phyloP scores from a whole-genome alignment of 1,139 yeast species.

The Candida albicans region DNA sequence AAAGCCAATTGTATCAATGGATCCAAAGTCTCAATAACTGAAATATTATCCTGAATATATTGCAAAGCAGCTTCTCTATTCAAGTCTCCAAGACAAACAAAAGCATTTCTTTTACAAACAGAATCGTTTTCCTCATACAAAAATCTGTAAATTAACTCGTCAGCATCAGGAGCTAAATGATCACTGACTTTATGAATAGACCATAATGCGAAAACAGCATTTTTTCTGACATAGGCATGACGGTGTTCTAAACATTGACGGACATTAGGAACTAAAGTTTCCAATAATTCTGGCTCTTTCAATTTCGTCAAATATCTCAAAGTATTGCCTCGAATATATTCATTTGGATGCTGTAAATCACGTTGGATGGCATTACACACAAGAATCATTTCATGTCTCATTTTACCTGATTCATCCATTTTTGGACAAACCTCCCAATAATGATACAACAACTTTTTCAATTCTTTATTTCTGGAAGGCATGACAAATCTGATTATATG shows the following conservation, averaged over 20 bases:
- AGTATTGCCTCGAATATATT: conserved; percentile 93
- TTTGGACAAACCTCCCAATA: conserved; percentile 99
- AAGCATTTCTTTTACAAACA: conserved; percentile 94
- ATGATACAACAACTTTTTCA: conserved; percentile 88
- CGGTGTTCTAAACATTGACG: conserved; percentile 92
- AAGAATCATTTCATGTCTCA: conserved; percentile 97
- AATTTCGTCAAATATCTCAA: conserved; percentile 87
- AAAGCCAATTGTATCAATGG: conserved; percentile 85
- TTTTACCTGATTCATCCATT: conserved; percentile 80
- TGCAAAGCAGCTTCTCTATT: conserved; percentile 83
- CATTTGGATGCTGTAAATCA: conserved; percentile 97
- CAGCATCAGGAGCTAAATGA: conserved; percentile 92
- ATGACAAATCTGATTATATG: conserved; percentile 94
- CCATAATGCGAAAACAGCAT: conserved; percentile 89
- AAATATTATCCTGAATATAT: conserved; percentile 72
- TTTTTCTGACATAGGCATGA: conserved; percentile 96
- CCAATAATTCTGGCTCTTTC: conserved; percentile 90
- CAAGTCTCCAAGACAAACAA: conserved; percentile 79
- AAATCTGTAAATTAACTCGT: conserved; percentile 74
- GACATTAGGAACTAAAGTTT: conserved; percentile 92
- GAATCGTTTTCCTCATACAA: conserved; percentile 84
- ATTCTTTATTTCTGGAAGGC: conserved; percentile 90
- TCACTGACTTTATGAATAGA: conserved; percentile 82
- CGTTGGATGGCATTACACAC: conserved; percentile 98
- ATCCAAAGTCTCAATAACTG: conserved; percentile 67